Evolutionary conservation across 2,329 filamentous ascomycete species (phyloP), one percentile per base, ranked within the genome.

Genomic region (Aureobasidium sp.): DNA sequence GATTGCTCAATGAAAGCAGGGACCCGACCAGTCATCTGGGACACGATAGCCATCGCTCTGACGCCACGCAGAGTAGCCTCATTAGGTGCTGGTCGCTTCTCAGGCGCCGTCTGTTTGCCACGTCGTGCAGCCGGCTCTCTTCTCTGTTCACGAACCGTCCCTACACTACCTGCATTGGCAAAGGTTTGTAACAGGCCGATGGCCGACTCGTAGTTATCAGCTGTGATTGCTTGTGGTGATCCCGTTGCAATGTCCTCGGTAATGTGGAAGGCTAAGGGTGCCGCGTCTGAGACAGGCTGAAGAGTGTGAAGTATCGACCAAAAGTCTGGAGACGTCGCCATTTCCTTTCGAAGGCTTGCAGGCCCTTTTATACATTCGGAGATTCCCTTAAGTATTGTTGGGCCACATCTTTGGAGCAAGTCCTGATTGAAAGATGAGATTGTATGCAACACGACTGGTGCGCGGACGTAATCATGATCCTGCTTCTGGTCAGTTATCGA

Each of bases 241-340:
- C 85, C 85, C 11, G 79, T 79, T 2, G 89, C 82, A 22, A 90
- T 83, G 52, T 80, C 83, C 64, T 93, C 86, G 0, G 96, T 76
- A n/a, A 97, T 86, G 52, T 86, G 82, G 66, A 97, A 97, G 0
- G 95, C 90, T 14, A 84, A 77, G 0, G 84, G 77, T 2, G 89
- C 86, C 22, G 86, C 84, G 50, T 88, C 84, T 40, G 63, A 58
- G 57, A 85, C 79, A 21, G 77, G 75, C 41, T 88, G 83, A 16
- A 98, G 74, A 27, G 83, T 80, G 57, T 89, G 84, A 49, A 98
- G 75, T 12, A 96, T 87, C 4, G 86, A 85, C 93, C 93, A 98
- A 68, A 98, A 97, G 65, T 98, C 93, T 0, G 93, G 93, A 16
- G 91, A 97, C 12, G 88, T 91, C 70, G 95, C 94, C 60, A 97